Conservation (phyloP, 257 asterid genomes). For the Nicotiana tomentosiformis region DNA sequence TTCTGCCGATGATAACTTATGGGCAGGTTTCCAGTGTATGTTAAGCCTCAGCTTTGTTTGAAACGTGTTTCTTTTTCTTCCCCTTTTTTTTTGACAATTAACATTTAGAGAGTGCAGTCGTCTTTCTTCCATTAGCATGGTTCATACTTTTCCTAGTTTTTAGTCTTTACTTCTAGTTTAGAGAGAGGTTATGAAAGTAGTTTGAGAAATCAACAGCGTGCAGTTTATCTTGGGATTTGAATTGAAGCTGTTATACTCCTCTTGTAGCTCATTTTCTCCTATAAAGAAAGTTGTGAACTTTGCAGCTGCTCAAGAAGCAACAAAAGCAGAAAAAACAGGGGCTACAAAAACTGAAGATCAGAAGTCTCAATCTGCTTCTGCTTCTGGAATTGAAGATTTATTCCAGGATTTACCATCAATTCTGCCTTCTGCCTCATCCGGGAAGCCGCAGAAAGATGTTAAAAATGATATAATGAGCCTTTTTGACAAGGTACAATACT, state of each 20-base stretch:
- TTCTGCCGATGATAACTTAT: conserved; percentile 61
- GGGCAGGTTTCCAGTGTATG: conserved; percentile 98
- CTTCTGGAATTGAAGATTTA: conserved; percentile 73
- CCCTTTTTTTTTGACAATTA: background rate
- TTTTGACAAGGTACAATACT: conserved; percentile 71
- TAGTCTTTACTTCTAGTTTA: background rate
- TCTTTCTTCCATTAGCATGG: background rate
- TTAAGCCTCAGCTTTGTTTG: conserved; percentile 13
- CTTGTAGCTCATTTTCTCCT: background rate
- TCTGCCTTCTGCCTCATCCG: conserved; percentile 35
- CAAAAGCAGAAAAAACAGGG: conserved; percentile 40
- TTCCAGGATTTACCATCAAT: conserved; percentile 65
- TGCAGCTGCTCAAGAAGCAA: conserved; percentile 74
- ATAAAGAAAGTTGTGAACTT: conserved; percentile 8
- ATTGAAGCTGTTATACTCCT: background rate
- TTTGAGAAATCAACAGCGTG: background rate
- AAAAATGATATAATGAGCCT: conserved; percentile 94
- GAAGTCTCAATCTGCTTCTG: conserved; percentile 42
- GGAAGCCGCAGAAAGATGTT: conserved; percentile 65
- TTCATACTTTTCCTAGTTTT: background rate
- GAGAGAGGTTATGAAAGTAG: background rate
- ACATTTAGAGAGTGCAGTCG: background rate
- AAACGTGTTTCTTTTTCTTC: background rate
- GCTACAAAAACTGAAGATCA: conserved; percentile 32
- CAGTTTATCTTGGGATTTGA: background rate